Evolutionary conservation across 768 basidiomycete genomes (phyloP), one percentile per base, ranked within the genome.

Genomic region (Cyclocybe cylindracea): DNA sequence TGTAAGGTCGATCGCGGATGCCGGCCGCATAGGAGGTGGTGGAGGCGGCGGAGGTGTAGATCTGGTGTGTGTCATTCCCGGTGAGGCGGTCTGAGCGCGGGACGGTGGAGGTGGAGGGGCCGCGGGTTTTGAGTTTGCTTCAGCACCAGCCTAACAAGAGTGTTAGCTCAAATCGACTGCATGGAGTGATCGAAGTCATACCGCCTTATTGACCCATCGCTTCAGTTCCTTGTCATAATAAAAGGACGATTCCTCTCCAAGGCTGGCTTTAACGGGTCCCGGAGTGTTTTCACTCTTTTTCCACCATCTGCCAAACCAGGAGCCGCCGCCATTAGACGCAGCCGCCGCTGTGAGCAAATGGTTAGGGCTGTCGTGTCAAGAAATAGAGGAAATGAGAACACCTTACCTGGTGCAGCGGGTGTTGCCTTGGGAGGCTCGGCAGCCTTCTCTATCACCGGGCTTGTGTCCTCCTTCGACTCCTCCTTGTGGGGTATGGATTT

Each of bases 181-280:
- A 37, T 41, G 7, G 14, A 40, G 44, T 24, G 52, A 46, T 24
- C 50, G 45, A 16, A 7, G 5, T 56, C 70, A 66, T 54, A 92
- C 94, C 74, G 89, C 94, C 70, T 89, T 95, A 67, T 97, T 94
- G 24, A 99, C 86, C 97, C 97, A 99, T 55, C 89, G 83, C 67
- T 95, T 94, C 53, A 87, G 79, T n/a, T 97, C 94, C 61, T 89
- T 86, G 65, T 99, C 97, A 65, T 91, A 99, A 62, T 92, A 89
- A 74, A 98, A 96, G 24, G 85, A 76, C 14, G 69, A 93, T 65
- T 94, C 85, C 59, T 98, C 93, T 7, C 97, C 97, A 19, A 99
- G 81, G 60, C 88, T 98, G 14, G 96, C 97, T 64, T 86, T 90
- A 50, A 96, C 73, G 2, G 96, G 94, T 7, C 79, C 91, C 7